Conservation (phyloP, 1,284 basidiomycete species). For the Ustilago curta region DNA sequence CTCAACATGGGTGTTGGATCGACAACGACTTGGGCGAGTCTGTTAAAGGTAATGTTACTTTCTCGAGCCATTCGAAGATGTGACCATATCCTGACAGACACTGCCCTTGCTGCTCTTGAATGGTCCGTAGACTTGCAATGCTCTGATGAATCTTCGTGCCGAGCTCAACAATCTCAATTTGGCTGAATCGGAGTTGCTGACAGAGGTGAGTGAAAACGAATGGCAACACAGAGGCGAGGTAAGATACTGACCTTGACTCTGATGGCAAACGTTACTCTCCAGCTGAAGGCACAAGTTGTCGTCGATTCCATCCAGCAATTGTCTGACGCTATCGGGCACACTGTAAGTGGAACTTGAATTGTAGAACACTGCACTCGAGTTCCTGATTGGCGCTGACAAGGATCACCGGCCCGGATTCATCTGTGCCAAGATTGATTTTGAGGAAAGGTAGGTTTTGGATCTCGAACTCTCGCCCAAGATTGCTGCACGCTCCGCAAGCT, state of each 20-base stretch:
- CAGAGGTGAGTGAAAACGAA: conserved; percentile 11
- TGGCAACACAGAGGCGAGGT: background rate
- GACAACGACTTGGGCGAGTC: conserved; percentile 21
- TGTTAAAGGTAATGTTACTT: conserved; percentile 23
- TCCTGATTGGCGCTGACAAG: background rate
- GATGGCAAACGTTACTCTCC: background rate
- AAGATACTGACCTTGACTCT: background rate
- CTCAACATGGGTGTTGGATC: conserved; percentile 38
- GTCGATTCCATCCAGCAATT: conserved; percentile 16
- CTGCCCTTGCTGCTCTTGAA: background rate
- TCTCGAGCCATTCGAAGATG: background rate
- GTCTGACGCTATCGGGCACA: conserved; percentile 12
- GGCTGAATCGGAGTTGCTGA: conserved; percentile 20
- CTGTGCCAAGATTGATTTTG: conserved; percentile 32
- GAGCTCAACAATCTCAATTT: conserved; percentile 24
- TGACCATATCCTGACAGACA: background rate
- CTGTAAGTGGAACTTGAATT: conserved; percentile 7
- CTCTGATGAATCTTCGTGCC: conserved; percentile 23
- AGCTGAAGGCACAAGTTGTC: conserved; percentile 22
- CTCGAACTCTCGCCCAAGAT: no score
- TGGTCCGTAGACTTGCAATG: conserved; percentile 31
- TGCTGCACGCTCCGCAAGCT: background rate
- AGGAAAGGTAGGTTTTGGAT: conserved; percentile 29
- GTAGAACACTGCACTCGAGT: background rate
- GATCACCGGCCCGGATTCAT: no score